These are phyloP conservation scores for Agrocybe praecox DNA, from an alignment of 768 basidiomycete genomes.

Conservation along the genomic window DNA sequence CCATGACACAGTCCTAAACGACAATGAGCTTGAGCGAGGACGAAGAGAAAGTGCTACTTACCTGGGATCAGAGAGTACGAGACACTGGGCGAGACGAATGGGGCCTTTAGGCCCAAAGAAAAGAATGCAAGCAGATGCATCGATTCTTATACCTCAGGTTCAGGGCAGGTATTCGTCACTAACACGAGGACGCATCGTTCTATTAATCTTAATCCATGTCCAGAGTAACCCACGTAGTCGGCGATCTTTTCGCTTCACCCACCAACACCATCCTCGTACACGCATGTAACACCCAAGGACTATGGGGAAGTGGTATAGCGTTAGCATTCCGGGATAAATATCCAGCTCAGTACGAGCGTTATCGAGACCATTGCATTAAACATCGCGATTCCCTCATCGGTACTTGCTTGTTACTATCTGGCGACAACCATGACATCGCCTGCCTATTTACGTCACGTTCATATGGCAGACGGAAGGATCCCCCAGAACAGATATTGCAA, in stretches of 20 bases:
- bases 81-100: background rate
- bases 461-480: slow-evolving; percentile 40
- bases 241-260: slow-evolving; percentile 40
- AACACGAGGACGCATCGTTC: background rate
- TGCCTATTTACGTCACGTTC: slow-evolving; percentile 44
- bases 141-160: background rate
- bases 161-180: background rate
- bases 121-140: background rate
- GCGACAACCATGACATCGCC: slow-evolving; percentile 35
- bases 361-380: slow-evolving; percentile 31
- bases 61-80: background rate
- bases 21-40: background rate
- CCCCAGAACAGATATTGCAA: slow-evolving; percentile 34
- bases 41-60: background rate
- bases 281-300: slow-evolving; percentile 42
- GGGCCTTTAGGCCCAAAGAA: background rate
- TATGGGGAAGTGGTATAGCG: slow-evolving; percentile 43
- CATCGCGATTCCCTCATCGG: slow-evolving; percentile 32
- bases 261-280: slow-evolving; percentile 38
- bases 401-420: slow-evolving; percentile 39
- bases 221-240: slow-evolving; percentile 30
- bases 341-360: slow-evolving; percentile 35
- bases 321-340: slow-evolving; percentile 33
- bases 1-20: background rate
- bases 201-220: background rate